Percentiles rank a stretch among this genome's conserved stretches.
Conservation (phyloP, 2,329 filamentous ascomycete genomes). For the Rhynchosporium secalis region DNA sequence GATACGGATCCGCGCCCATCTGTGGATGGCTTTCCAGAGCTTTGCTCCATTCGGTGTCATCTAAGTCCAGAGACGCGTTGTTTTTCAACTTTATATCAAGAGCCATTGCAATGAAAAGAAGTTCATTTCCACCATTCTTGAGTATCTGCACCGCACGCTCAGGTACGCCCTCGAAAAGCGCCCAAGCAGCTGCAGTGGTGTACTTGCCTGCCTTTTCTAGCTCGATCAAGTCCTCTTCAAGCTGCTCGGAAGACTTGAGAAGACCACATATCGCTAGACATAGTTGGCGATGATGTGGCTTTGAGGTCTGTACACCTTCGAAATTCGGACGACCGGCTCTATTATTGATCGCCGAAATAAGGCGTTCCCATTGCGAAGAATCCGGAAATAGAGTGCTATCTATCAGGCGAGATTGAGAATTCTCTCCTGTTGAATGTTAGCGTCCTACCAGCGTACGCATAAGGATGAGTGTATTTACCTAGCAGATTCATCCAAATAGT, state of each 20-base stretch:
- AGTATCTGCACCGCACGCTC: constrained; percentile 69
- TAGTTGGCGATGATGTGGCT: constrained; percentile 69
- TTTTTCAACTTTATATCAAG: constrained; percentile 62
- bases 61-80: constrained; percentile 42
- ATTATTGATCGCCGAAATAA: constrained; percentile 63
- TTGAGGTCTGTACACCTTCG: constrained; percentile 62
- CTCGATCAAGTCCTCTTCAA: constrained; percentile 47
- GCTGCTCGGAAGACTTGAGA: constrained; percentile 56
- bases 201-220: constrained; percentile 53
- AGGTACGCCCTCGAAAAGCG: constrained; percentile 71
- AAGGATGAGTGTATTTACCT: constrained; percentile 47
- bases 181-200: constrained; percentile 75
- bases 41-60: constrained; percentile 36
- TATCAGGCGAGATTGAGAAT: constrained; percentile 49
- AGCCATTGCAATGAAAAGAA: constrained; percentile 67
- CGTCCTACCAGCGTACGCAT: background rate
- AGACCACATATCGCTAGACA: constrained; percentile 75
- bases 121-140: constrained; percentile 65
- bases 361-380: constrained; percentile 57
- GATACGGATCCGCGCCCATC: constrained; percentile 70
- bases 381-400: constrained; percentile 48
- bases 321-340: constrained; percentile 62
- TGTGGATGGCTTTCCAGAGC: constrained; percentile 35
- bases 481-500: constrained; percentile 72
- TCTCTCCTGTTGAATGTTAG: constrained; percentile 45